Evolutionary conservation across 2,329 filamentous ascomycete species (phyloP), one percentile per base, ranked within the genome.

Genomic region (Hymenoscyphus scutula): DNA sequence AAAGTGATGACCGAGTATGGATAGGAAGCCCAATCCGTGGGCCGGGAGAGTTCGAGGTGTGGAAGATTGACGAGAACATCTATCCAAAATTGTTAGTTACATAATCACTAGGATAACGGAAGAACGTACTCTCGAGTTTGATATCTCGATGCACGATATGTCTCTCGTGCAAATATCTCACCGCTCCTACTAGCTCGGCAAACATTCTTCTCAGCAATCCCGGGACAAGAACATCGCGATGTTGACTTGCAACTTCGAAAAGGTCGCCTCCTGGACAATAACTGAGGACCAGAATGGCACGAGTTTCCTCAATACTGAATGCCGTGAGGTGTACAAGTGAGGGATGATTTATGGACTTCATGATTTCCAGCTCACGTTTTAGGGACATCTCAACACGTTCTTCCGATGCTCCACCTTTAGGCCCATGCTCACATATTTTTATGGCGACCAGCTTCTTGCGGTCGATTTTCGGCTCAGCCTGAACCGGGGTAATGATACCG

Each of bases 61-160:
- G 89, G 85, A 56, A 97, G 81, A 73, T 97, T 98, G 71, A 98
- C 89, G 32, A 99, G 87, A 51, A 97, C 91, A 75, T 98, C 92
- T 96, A 72, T 29, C 45, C 45, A 25, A 58, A 11, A 30, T 19
- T 29, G 58, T 68, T 58, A 70, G 64, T 27, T 57, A 37, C 34
- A 48, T 34, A 19, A 29, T 53, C 57, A 58, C 30, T 51, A 64
- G 27, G 53, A 64, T 69, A 67, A 64, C 66, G 67, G 19, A 66
- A 66, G 67, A 64, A 81, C 88, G 77, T 83, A 95, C 91, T 99
- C 81, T 99, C 95, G 63, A 99, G 87, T 78, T 99, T 99, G 77
- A 99, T 96, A 76, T 99, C 95, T 64, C 95, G 87, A 75, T 99
- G 95, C 60, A 98, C 94, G 73, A 99, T 97, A 69, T 86, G 88